phyloP scores from a whole-genome alignment of 805 yeast species.

The Yamadazyma phyllophila region DNA sequence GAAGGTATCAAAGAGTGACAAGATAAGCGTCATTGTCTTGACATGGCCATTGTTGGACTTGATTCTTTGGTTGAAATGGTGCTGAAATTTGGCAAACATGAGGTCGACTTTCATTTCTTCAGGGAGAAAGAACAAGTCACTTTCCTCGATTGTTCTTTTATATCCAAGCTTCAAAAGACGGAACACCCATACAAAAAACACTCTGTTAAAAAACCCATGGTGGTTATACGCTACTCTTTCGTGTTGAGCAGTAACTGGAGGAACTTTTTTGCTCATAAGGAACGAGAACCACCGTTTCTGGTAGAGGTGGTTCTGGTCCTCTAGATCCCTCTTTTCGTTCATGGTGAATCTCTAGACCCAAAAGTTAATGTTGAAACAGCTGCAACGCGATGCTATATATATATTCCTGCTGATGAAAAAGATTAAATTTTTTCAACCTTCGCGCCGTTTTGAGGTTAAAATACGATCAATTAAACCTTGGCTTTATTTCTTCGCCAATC shows the following conservation, averaged over 20 bases:
- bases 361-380: neutral
- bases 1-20: constrained; percentile 11
- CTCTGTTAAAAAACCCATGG: constrained; percentile 38
- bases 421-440: neutral
- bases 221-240: constrained; percentile 49
- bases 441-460: neutral
- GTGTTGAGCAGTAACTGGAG: constrained; percentile 50
- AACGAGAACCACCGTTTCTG: constrained; percentile 37
- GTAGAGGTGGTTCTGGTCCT: neutral
- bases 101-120: constrained; percentile 34
- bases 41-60: neutral
- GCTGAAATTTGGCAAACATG: constrained; percentile 25
- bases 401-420: neutral
- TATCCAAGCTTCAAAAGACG: constrained; percentile 69
- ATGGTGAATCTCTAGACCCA: neutral
- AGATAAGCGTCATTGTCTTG: neutral
- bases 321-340: constrained; percentile 1
- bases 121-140: constrained; percentile 49
- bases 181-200: constrained; percentile 65
- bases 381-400: too few relatives aligned
- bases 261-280: constrained; percentile 38
- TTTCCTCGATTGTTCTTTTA: constrained; percentile 62
- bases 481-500: neutral
- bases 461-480: neutral
- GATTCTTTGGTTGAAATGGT: constrained; percentile 14